Evolutionary conservation across 2,329 filamentous ascomycete genomes (phyloP).

Genomic region (Verticillium zaregamsianum): DNA sequence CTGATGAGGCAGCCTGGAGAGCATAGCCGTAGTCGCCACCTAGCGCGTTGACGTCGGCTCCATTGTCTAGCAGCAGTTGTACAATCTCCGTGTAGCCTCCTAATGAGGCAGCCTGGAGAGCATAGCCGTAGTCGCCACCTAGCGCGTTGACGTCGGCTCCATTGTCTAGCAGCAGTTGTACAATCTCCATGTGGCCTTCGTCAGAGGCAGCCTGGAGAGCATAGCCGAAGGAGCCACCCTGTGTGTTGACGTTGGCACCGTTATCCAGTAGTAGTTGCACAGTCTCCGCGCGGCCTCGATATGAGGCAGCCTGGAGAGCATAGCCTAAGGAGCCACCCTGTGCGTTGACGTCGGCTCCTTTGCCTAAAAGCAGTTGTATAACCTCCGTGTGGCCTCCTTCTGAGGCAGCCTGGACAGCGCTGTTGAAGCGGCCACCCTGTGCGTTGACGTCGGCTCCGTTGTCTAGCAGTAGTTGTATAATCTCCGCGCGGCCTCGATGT

Average conservation of each 20-base stretch:
- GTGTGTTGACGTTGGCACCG: background rate
- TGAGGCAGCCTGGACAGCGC: too few species aligned
- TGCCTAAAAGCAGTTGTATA: too few species aligned
- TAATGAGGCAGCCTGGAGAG: background rate
- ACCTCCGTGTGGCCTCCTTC: too few species aligned
- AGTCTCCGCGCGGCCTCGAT: background rate
- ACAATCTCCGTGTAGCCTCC: background rate
- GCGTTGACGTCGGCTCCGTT: too few species aligned
- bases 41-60: too few species aligned
- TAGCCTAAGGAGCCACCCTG: background rate
- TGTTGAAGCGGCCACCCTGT: too few species aligned
- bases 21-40: background rate
- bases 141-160: background rate
- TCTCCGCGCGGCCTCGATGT: background rate
- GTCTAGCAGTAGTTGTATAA: too few species aligned
- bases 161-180: background rate
- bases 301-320: background rate
- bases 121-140: background rate
- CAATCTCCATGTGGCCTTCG: background rate
- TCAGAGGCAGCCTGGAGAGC: background rate
- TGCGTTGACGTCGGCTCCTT: conserved; percentile 25
- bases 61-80: background rate
- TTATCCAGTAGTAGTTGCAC: background rate
- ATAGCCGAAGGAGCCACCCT: background rate
- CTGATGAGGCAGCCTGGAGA: background rate